phyloP scores from a whole-genome alignment of 495 filamentous ascomycete species.

The Aspergillus taichungensis region DNA sequence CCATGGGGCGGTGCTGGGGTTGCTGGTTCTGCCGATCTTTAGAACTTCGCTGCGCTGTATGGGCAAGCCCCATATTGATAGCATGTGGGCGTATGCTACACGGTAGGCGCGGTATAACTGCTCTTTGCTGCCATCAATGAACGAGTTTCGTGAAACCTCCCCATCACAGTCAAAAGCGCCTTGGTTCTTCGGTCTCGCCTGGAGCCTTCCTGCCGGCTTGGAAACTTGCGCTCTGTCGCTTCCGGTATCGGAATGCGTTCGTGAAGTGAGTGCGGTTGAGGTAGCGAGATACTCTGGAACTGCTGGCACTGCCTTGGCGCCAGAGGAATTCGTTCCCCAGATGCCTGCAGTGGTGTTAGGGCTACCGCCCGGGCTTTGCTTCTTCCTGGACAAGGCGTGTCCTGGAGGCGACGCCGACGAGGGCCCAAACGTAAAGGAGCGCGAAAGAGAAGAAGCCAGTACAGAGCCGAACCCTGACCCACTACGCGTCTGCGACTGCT shows the following conservation, averaged over 20 bases:
- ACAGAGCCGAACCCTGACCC: conserved; percentile 46
- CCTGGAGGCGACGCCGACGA: conserved; percentile 60
- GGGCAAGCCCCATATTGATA: conserved; percentile 74
- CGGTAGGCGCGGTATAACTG: conserved; percentile 62
- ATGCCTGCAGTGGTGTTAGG: conserved; percentile 49
- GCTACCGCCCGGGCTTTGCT: conserved; percentile 58
- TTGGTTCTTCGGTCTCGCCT: conserved; percentile 64
- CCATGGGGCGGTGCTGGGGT: conserved; percentile 7
- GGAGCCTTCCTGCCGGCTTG: conserved; percentile 38
- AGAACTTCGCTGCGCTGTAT: conserved; percentile 69
- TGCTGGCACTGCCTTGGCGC: conserved; percentile 32
- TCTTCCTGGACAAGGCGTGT: conserved; percentile 43
- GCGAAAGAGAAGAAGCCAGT: conserved; percentile 62
- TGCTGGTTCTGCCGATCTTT: conserved; percentile 49
- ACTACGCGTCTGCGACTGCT: conserved; percentile 36
- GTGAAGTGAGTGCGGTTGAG: conserved; percentile 20
- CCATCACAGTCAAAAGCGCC: conserved; percentile 70
- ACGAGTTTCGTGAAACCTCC: conserved; percentile 47
- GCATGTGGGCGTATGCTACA: conserved; percentile 68
- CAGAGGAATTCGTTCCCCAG: conserved; percentile 57
- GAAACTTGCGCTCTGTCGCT: conserved; percentile 25
- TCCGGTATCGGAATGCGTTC: conserved; percentile 38
- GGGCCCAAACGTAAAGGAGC: conserved; percentile 56
- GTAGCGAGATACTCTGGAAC: conserved; percentile 24
- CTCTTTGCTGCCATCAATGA: conserved; percentile 57